Base-by-base conservation (phyloP, 1,284 basidiomycete species). In the Leucoagaricus sp. region DNA sequence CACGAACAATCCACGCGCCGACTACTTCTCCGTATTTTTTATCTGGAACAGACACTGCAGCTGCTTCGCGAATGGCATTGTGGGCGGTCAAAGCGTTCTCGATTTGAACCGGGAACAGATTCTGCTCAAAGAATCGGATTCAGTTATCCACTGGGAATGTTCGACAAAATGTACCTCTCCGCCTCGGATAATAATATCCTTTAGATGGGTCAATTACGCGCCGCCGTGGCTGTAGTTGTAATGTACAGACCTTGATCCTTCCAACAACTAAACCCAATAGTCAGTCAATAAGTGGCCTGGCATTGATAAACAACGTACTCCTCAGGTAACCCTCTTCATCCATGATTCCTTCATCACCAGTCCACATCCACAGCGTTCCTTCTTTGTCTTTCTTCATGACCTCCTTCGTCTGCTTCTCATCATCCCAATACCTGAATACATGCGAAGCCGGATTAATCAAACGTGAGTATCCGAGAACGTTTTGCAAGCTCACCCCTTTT, bases 121-220 rank as follows among this genome's bases (percentile, higher is more conserved):
- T 94, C 85, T 89, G 55, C 21, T 19, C 33, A 36, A 13, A 15
- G 21, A 25, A 12, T 38, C n/a, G n/a, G n/a, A n/a, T n/a, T n/a
- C n/a, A n/a, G n/a, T n/a, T n/a, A n/a, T n/a, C n/a, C n/a, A n/a
- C n/a, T n/a, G n/a, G n/a, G n/a, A n/a, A n/a, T n/a, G n/a, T n/a
- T n/a, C n/a, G n/a, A n/a, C n/a, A n/a, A n/a, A n/a, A n/a, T n/a
- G 12, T 60, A 86, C 87, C 77, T 94, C 91, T 63, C 92, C 93
- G 25, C 92, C 92, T 17, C 93, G 87, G 61, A 94, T 94, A 67
- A 95, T 93, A 49, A 94, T 82, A 68, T 94, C 93, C 83, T 89
- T 58, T 28, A 53, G 52, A 4, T 13, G n/a, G n/a, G n/a, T 40
- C 38, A n/a, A 15, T 40, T 15, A 8, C 38, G n/a, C 5, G 25